Percentiles rank a stretch among this genome's conserved stretches.
phyloP scores from a whole-genome alignment of 192 early-diverging fungal species.

The Coemansia asiatica region DNA sequence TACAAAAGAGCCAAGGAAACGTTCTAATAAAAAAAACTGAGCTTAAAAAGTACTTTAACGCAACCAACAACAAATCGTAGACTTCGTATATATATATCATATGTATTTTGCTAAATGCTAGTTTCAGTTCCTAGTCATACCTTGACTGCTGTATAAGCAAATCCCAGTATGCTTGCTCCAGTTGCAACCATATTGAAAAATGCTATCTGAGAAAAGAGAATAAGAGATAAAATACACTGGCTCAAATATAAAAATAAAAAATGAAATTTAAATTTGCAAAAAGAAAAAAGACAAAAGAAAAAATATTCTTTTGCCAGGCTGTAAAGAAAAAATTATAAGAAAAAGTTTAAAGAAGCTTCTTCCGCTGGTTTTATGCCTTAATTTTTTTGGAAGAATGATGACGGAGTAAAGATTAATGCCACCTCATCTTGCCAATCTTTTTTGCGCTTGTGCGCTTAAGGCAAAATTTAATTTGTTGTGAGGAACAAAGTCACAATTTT shows the following conservation, averaged over 20 bases:
- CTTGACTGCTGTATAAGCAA: constrained; percentile 49
- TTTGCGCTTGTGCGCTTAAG: too few relatives aligned
- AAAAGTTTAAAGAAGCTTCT: too few relatives aligned
- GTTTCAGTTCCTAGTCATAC: constrained; percentile 8
- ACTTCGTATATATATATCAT: too few relatives aligned
- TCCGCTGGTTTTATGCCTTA: too few relatives aligned
- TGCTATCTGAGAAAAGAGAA: background rate
- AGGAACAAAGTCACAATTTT: too few relatives aligned
- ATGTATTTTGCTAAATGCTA: too few relatives aligned
- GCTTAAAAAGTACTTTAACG: background rate
- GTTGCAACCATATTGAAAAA: constrained; percentile 4
- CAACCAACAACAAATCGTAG: background rate
- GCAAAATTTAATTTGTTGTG: too few relatives aligned
- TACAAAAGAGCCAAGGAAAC: constrained; percentile 3
- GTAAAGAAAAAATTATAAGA: background rate
- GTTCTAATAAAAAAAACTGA: background rate
- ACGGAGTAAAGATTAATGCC: background rate
- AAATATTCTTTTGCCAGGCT: background rate
- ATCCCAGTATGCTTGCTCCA: constrained; percentile 32
- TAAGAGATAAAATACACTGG: background rate
- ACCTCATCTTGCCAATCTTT: too few relatives aligned
- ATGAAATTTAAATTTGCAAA: background rate
- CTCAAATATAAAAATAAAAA: constrained; percentile 7
- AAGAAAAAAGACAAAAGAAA: constrained; percentile 8
- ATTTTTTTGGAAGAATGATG: background rate